These are phyloP conservation scores for Cladophialophora exuberans DNA, from an alignment of 2,329 filamentous ascomycete genomes.

Conservation along the genomic window DNA sequence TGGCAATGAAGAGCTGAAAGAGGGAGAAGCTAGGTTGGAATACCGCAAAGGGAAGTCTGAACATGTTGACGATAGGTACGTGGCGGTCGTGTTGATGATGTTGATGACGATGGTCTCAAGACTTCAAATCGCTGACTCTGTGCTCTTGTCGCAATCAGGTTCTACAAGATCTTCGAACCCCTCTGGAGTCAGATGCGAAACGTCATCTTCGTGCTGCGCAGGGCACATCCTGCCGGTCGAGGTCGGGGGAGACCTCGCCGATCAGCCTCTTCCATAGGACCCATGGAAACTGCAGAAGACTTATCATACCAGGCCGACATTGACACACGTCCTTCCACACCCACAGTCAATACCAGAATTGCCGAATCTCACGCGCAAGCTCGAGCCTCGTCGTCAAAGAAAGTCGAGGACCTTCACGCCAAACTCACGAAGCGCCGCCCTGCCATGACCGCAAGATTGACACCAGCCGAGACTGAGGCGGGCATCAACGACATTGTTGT, in stretches of 20 bases:
- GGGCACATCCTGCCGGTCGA: neutral
- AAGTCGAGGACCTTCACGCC: neutral
- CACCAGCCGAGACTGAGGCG: constrained; percentile 13
- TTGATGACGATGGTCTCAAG: neutral
- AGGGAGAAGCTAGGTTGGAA: constrained; percentile 22
- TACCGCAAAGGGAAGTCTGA: constrained; percentile 17
- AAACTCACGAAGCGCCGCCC: neutral
- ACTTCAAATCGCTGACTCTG: neutral
- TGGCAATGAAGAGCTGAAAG: constrained; percentile 14
- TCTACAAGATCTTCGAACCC: constrained; percentile 18
- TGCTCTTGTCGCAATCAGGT: constrained; percentile 9
- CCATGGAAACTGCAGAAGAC: constrained; percentile 4
- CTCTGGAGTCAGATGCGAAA: constrained; percentile 30
- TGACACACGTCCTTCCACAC: neutral
- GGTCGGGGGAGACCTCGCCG: too few species aligned
- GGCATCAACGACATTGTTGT: constrained; percentile 24
- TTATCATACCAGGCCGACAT: constrained; percentile 4
- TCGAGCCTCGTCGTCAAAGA: neutral
- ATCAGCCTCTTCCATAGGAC: too few species aligned
- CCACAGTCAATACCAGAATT: too few species aligned
- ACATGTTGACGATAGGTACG: constrained; percentile 18
- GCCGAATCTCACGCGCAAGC: neutral
- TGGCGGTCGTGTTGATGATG: neutral
- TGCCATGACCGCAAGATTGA: constrained; percentile 3
- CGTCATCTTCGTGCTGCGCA: constrained; percentile 19